phyloP scores from a whole-genome alignment of 768 basidiomycete species.

The Rhizopogon vulgaris region DNA sequence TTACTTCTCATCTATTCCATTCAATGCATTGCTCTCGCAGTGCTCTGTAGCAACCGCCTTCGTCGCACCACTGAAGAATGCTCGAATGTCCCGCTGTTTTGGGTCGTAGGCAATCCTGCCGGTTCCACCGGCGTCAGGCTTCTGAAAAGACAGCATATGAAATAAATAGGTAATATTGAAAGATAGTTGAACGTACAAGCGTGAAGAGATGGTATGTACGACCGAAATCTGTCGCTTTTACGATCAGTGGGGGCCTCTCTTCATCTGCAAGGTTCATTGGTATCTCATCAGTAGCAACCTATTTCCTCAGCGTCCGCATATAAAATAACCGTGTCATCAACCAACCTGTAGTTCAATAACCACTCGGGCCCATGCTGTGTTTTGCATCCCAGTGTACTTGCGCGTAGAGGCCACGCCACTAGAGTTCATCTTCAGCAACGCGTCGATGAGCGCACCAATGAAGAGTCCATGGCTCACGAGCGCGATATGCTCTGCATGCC shows the following conservation, averaged over 20 bases:
- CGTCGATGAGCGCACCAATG: constrained; percentile 53
- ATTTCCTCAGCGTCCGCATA: neutral
- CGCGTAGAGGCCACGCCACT: constrained; percentile 18
- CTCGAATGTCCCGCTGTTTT: constrained; percentile 67
- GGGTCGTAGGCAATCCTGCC: constrained; percentile 67
- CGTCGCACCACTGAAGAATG: constrained; percentile 53
- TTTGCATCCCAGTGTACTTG: constrained; percentile 47
- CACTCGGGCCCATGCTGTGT: constrained; percentile 66
- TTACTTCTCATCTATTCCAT: constrained; percentile 13
- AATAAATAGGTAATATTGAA: too few species aligned
- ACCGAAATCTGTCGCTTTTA: constrained; percentile 49
- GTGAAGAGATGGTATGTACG: constrained; percentile 46
- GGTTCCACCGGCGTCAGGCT: constrained; percentile 72
- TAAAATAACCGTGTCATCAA: neutral
- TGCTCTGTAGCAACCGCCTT: constrained; percentile 5
- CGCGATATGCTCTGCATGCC: constrained; percentile 45
- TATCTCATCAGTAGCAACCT: constrained; percentile 24
- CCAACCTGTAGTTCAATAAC: constrained; percentile 43
- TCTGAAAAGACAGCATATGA: constrained; percentile 29
- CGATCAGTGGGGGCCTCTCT: constrained; percentile 28
- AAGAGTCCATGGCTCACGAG: constrained; percentile 74
- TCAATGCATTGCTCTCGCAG: constrained; percentile 22
- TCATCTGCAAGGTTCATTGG: constrained; percentile 17
- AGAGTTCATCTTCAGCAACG: constrained; percentile 39
- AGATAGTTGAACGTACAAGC: constrained; percentile 39